A percentile compares a stretch with the other conserved stretches of the same genome.
Conservation (phyloP, 1,139 yeast species). For the Geotrichum bryndzae region DNA sequence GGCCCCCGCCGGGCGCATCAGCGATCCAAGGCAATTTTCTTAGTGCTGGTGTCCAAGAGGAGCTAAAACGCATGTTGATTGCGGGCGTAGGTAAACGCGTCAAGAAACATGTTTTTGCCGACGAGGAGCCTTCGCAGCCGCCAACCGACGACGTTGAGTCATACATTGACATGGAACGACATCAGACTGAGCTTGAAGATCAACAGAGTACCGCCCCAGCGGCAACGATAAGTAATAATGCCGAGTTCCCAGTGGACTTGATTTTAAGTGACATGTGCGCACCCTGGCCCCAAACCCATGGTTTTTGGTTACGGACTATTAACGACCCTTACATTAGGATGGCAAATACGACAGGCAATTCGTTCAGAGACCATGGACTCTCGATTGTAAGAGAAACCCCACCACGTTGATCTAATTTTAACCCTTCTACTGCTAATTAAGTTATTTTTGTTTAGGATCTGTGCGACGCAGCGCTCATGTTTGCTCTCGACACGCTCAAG, state of each 20-base stretch:
- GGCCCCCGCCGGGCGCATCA: constrained; percentile 75
- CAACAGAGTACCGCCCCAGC: background rate
- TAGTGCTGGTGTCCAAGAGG: constrained; percentile 57
- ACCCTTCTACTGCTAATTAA: background rate
- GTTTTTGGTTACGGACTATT: constrained; percentile 67
- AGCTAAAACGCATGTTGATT: constrained; percentile 50
- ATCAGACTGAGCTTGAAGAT: constrained; percentile 6
- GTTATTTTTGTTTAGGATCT: constrained; percentile 47
- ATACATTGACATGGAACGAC: constrained; percentile 23
- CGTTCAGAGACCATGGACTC: constrained; percentile 54
- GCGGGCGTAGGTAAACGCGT: constrained; percentile 30
- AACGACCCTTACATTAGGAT: constrained; percentile 73
- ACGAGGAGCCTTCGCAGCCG: constrained; percentile 24
- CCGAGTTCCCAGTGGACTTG: constrained; percentile 49
- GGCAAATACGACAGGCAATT: constrained; percentile 64
- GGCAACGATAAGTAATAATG: constrained; percentile 3
- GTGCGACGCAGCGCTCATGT: constrained; percentile 83
- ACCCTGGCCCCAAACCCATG: constrained; percentile 59
- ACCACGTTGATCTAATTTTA: background rate
- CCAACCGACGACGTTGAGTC: constrained; percentile 12
- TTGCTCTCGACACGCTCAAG: constrained; percentile 62
- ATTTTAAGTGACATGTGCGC: constrained; percentile 84
- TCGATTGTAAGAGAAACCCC: constrained; percentile 44
- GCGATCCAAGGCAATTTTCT: constrained; percentile 83
- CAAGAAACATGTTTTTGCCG: constrained; percentile 33